Base-by-base conservation (phyloP, 192 early-diverging fungal genomes). In the Allomyces javanicus region DNA sequence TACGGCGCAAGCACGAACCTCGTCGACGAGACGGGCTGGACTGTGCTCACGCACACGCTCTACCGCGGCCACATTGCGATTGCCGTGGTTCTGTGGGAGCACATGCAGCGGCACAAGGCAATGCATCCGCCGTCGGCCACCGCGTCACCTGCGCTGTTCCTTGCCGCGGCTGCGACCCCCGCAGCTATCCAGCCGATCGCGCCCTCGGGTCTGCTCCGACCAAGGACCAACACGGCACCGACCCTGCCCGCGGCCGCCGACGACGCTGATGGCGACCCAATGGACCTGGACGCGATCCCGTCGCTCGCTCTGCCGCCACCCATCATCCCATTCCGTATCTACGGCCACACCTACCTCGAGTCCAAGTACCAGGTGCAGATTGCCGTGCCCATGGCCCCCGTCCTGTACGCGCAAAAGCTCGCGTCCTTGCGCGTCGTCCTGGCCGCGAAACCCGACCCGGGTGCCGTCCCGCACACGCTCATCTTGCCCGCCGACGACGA, bases 301-400 rank as follows among this genome's bases (percentile, higher is more conserved):
- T 90, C 92, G 11, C 79, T 99, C 9, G 90, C 88, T 9, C 70
- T 99, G 27, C 96, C 96, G 10, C 96, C 96, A 21, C 96, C 96
- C 11, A 92, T 99, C 40, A 92, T 99, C 66, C 96, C 96, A 4
- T 90, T 99, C 80, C 81, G 94, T 23, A 93, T 94, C 62, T 99
- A 99, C 72, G 96, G 96, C 7, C 96, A 99, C 79, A 93, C 91
- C 66, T 99, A 92, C 72, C 74, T 99, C 25, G 92, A 94, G 67
- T 87, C 89, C 69, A 90, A 90, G 66, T 86, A 81, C 62, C 87
- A 91, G 67, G 77, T 99, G 43, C 89, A 93, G 71, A 75, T 99
- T 63, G 80, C 81, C 33, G 66, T 85, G 67, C 76, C 74, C 22
- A 68, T 75, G n/a, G 23, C 74, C 9, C 75, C 75, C 61, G 66